Evolutionary conservation across 73 alveolate genomes (phyloP), one percentile per base, ranked within the genome.

Genomic region (Symbiodinium pilosum): DNA sequence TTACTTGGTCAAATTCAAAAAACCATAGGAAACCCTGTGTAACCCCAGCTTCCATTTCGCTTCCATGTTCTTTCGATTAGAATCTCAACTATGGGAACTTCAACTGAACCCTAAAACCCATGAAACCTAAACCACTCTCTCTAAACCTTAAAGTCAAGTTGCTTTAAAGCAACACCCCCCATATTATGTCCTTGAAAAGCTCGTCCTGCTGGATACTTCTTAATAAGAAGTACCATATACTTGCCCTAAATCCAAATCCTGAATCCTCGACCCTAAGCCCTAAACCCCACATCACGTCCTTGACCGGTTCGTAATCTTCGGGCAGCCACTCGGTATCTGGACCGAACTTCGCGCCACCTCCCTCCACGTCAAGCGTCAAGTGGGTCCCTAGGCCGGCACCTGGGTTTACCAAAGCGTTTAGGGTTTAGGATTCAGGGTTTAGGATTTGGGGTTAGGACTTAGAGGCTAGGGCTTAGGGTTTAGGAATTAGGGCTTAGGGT

Each of bases 281-380:
- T 47, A 14, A 14, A 14, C 21, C 59, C 59, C 59, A 47, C 21
- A 6, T 47, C 59, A 6, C 59, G 59, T 64, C 81, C 81, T 64
- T 64, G 38, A 64, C 81, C 9, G 81, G 81, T 9, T 26, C 12
- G 34, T 64, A 64, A 14, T 64, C 81, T 3, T 20, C 81, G 39
- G 81, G 81, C 81, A 64, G 81, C 81, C 81, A 64, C 81, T 64
- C 81, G 20, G 81, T 64, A 38, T 64, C 81, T 2, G 81, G 81
- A 38, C 81, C 81, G 81, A 64, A 64, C 81, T 64, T 64, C 20
- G 81, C 81, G 30, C 81, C 81, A 24, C 81, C 81, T 14, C 81
- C 81, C 81, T 64, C 81, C 81, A 64, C 81, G 34, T 64, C 81
- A 34, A 64, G 38, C 39, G 81, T 64, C 38, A 64, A 28, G 81